Evolutionary conservation across 176 grass and related monocot species (phyloP).

Genomic region (Oryza meyeriana): DNA sequence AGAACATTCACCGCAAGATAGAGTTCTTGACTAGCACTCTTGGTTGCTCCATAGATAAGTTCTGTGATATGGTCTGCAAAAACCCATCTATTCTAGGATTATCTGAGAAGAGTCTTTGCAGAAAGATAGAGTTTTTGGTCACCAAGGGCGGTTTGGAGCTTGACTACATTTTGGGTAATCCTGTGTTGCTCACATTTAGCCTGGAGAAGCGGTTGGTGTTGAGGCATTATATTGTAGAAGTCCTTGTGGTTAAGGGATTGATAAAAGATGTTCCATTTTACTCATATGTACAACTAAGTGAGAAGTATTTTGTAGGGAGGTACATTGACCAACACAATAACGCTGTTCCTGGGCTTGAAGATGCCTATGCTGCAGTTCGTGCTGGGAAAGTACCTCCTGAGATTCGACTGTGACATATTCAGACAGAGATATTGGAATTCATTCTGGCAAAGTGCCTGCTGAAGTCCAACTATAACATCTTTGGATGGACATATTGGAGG

Average conservation of each 20-base stretch:
- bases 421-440: too few relatives aligned
- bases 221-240: background rate
- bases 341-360: background rate
- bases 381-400: too few relatives aligned
- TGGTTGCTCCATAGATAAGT: constrained; percentile 21
- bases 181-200: background rate
- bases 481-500: too few relatives aligned
- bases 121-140: constrained; percentile 21
- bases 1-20: too few relatives aligned
- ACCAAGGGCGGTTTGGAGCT: background rate
- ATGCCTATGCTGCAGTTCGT: background rate
- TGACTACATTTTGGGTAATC: background rate
- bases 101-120: background rate
- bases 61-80: background rate
- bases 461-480: too few relatives aligned
- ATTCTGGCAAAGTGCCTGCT: too few relatives aligned
- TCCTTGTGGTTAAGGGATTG: background rate
- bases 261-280: too few relatives aligned
- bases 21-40: too few relatives aligned
- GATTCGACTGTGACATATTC: too few relatives aligned
- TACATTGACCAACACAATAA: background rate
- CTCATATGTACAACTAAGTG: too few relatives aligned
- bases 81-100: background rate
- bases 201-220: constrained; percentile 28
- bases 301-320: background rate